These are phyloP conservation scores for Letharia lupina DNA, from an alignment of 495 filamentous ascomycete genomes.

Conservation along the genomic window DNA sequence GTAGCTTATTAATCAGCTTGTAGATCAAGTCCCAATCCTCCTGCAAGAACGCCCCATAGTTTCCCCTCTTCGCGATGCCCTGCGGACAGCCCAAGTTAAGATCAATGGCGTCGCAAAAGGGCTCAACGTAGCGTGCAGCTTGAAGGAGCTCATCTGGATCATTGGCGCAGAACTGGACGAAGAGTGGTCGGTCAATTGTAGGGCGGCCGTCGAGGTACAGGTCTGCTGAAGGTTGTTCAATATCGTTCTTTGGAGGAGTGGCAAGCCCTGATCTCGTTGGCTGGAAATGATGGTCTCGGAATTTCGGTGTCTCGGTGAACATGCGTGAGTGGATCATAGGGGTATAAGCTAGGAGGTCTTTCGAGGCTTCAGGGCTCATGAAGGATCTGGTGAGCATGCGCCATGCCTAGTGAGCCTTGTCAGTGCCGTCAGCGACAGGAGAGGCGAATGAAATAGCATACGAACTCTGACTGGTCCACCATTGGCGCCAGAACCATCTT, in stretches of 20 bases:
- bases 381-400: slow-evolving; percentile 89
- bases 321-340: slow-evolving; percentile 93
- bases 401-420: slow-evolving; percentile 61
- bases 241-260: not conserved
- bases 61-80: slow-evolving; percentile 80
- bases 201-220: slow-evolving; percentile 80
- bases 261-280: slow-evolving; percentile 44
- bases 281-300: slow-evolving; percentile 71
- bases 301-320: slow-evolving; percentile 64
- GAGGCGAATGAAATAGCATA: slow-evolving; percentile 37
- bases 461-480: slow-evolving; percentile 97
- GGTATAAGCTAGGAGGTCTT: slow-evolving; percentile 68
- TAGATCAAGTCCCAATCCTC: slow-evolving; percentile 83
- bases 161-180: slow-evolving; percentile 97
- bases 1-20: slow-evolving; percentile 66
- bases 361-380: slow-evolving; percentile 52
- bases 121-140: slow-evolving; percentile 66
- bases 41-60: slow-evolving; percentile 91
- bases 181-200: slow-evolving; percentile 70
- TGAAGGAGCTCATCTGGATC: slow-evolving; percentile 65
- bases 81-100: slow-evolving; percentile 98
- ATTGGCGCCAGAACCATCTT: slow-evolving; percentile 90
- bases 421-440: slow-evolving; percentile 13
- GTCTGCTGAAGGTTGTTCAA: slow-evolving; percentile 19
- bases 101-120: slow-evolving; percentile 90